A percentile compares a stretch with the other conserved stretches of the same genome.
These are phyloP conservation scores for Alternaria sp. DNA, from an alignment of 2,329 filamentous ascomycete genomes.

Conservation along the genomic window DNA sequence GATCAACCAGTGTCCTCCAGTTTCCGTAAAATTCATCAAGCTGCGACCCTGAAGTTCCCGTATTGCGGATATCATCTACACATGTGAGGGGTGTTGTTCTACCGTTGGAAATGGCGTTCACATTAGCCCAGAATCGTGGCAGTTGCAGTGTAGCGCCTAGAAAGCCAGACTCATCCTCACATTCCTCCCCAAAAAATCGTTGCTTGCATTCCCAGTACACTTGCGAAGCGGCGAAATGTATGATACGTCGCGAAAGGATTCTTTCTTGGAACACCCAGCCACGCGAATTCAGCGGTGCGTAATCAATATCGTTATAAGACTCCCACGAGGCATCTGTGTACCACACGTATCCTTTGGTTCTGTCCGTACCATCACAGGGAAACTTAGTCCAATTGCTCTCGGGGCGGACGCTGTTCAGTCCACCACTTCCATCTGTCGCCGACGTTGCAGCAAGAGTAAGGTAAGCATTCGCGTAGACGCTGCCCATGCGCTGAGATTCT, in stretches of 20 bases:
- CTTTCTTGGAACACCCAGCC: neutral
- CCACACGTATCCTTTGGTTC: neutral
- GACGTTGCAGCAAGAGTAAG: neutral
- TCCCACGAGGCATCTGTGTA: neutral
- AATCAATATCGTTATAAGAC: fast-evolving
- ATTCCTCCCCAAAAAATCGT: neutral
- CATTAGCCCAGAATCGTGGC: too few relatives aligned
- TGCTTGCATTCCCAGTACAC: neutral
- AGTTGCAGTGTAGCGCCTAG: too few relatives aligned
- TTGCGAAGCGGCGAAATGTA: neutral
- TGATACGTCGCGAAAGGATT: neutral
- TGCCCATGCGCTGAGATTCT: fast-evolving
- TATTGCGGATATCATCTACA: too few relatives aligned
- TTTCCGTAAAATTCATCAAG: too few relatives aligned
- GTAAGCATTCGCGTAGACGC: neutral
- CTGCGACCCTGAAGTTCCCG: too few relatives aligned
- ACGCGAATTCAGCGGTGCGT: neutral
- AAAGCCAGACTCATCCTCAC: fast-evolving
- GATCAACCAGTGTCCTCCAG: too few relatives aligned
- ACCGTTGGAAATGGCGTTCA: too few relatives aligned
- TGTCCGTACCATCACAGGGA: fast-evolving
- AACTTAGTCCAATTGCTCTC: fast-evolving
- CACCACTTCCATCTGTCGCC: fast-evolving
- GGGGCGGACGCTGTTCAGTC: neutral
- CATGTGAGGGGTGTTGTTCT: too few relatives aligned